These are phyloP conservation scores for Castanea sativa DNA, from an alignment of 306 rosid genomes.

Conservation along the genomic window DNA sequence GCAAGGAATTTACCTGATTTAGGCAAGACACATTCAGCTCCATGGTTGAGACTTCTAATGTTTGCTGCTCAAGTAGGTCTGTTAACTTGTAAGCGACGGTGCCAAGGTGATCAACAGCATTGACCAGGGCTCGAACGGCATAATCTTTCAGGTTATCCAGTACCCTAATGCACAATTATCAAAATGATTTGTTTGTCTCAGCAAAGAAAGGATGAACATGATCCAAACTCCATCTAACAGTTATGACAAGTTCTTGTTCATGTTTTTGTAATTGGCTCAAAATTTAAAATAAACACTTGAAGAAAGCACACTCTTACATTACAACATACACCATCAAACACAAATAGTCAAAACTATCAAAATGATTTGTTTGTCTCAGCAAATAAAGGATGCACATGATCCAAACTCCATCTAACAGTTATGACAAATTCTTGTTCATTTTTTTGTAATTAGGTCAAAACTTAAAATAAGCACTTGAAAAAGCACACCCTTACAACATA, in stretches of 20 bases:
- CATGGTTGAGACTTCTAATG: conserved; percentile 65
- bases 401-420: not conserved
- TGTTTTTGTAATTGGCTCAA: not conserved
- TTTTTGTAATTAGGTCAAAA: not conserved
- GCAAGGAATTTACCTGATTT: conserved; percentile 56
- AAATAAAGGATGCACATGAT: conserved; percentile 9
- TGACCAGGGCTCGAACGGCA: conserved; percentile 86
- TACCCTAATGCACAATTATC: conserved; percentile 47
- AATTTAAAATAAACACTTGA: not conserved
- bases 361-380: not conserved
- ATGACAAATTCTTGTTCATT: conserved; percentile 8
- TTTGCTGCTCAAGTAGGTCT: conserved; percentile 81
- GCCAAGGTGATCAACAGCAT: conserved; percentile 97
- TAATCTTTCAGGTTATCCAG: conserved; percentile 91
- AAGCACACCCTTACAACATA: not conserved
- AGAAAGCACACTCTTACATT: not conserved
- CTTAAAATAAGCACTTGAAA: not conserved
- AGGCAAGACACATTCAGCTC: conserved; percentile 64
- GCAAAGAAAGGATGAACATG: conserved; percentile 7
- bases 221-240: not conserved
- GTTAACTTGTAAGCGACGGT: conserved; percentile 93
- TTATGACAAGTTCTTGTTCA: conserved; percentile 2
- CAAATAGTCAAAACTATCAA: conserved; percentile 3
- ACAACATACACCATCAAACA: not conserved
- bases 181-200: not conserved